Evolutionary conservation across 2,329 filamentous ascomycete species (phyloP), one percentile per base, ranked within the genome.

Genomic region (Didymella pomorum): DNA sequence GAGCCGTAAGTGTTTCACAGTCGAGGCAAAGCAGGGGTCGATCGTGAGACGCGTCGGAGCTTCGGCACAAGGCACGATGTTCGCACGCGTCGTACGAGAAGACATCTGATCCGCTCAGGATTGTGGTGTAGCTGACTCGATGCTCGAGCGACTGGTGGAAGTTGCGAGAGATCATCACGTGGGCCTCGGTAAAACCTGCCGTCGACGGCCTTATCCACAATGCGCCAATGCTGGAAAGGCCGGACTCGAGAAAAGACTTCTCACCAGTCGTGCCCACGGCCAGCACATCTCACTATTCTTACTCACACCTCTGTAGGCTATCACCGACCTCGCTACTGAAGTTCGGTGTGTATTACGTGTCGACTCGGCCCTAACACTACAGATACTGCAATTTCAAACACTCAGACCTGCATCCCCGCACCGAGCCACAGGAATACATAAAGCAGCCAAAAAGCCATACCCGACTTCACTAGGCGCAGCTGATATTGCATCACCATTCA

Each of bases 1-100:
- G 58, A 61, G 60, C 57, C 47, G 45, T 41, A 46, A 54, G 57
- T 58, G 66, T 68, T 70, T 70, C 67, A 64, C 59, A 64, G 58
- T 44, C 58, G 58, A 65, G 49, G 67, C 61, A 61, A 56, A 57
- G 56, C 65, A 70, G 64, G 67, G 64, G 65, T 18, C 56, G 12
- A 64, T 63, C 49, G 62, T 70, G 67, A 69, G 67, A 70, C 67
- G 51, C 48, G 47, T 29, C 56, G 51, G 52, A 55, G 51, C 43
- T 28, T 52, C 56, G 56, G 51, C 56, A 55, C 46, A 42, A 25
- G 37, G 16, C 46, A 51, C 26, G 31, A 50, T 16, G 25, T 51
- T 46, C 12, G 33, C 44, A 28, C 12, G 31, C 41, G 25, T 37
- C 31, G 41, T 21, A 37, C 10, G 11, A 20, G 23, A 25, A 16